Base-by-base conservation (phyloP, 2,329 filamentous ascomycete genomes). In the Aspergillus piperis region DNA sequence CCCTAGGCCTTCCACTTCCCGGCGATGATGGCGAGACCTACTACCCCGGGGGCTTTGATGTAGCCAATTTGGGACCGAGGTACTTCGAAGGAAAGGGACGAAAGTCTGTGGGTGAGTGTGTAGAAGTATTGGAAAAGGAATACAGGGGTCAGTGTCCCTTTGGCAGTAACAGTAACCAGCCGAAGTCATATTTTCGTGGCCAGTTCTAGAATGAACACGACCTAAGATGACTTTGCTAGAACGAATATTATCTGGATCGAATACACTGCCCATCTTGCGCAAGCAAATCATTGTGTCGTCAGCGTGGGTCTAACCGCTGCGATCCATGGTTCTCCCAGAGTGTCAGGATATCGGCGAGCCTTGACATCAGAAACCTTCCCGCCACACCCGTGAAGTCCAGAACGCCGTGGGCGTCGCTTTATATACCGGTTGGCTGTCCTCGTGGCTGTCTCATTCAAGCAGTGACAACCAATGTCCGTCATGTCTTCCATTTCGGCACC, bases 1-100 rank as follows among this genome's bases (percentile, higher is more conserved):
- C 42, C 30, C 30, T 53, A 13, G 30, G 25, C 8, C 30, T 77
- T 36, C 75, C 79, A 5, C 63, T 83, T 11, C 83, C 83, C 0
- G 81, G 80, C 3, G 77, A 82, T 51, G 72, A 78, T n/a, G 77
- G 75, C 0, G 75, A 79, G 25, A 80, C 75, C 55, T 83, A 79
- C 63, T 72, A 72, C 58, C 80, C 83, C 0, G 70, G 81, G 54
- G 84, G 84, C 3, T 82, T 81, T 60, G 67, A 75, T n/a, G 68
- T 80, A 38, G 78, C 82, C 11, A 86, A 91, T 39, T 71, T 91
- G 8, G 89, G 90, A 0, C 90, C 89, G 0, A 77, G 73, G 47
- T 79, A 75, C 47, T 80, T 84, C 57, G 77, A 79, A 50, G 83
- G 82, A 0, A 80, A 81, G 62, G 86, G 86, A 0, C 56, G 72